Evolutionary conservation across 495 filamentous ascomycete genomes (phyloP), one percentile per base, ranked within the genome.

Genomic region (Podospora bellae-mahoneyi): DNA sequence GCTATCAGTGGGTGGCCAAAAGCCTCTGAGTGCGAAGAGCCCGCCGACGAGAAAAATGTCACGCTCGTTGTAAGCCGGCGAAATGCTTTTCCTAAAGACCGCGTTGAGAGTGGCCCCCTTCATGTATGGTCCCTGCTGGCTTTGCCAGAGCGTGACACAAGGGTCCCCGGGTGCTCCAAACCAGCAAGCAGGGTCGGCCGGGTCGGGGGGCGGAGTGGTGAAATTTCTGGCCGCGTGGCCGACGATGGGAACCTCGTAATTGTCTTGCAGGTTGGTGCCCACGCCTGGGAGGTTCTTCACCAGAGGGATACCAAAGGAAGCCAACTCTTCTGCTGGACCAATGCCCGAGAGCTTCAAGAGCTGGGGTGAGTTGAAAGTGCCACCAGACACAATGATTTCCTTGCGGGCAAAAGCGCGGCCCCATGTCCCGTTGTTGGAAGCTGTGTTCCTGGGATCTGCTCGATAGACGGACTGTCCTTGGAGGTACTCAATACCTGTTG

Each of bases 321-420:
- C 65, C 15, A 87, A 76, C 60, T 87, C 84, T 0, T 78, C 77
- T 7, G 76, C 78, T 0, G 84, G 79, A 0, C 87, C 86, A 62
- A 89, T 82, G 9, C 85, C 86, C 19, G 79, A 84, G 3, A 84
- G 82, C 67, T 86, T 83, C 10, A 89, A 76, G 18, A 88, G 81
- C 55, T 86, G 81, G 20, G 86, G 86, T 23, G 83, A 81, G 78
- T 85, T 86, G 76, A 86, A 87, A 19, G 84, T 77, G 3, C 86
- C 86, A 10, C 79, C 81, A 1, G 82, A 79, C 44, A 88, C 72
- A 60, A 89, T 82, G 53, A 86, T 80, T 58, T 89, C 86, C 57
- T 73, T 75, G 34, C 68, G 66, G n/a, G 73, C 73, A 26, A 28
- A 71, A 20, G 65, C 62, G 26, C 71, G 66, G 13, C 60, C 70